Evolutionary conservation across 2,329 filamentous ascomycete species (phyloP), one percentile per base, ranked within the genome.

Genomic region (Botryotinia narcissicola): DNA sequence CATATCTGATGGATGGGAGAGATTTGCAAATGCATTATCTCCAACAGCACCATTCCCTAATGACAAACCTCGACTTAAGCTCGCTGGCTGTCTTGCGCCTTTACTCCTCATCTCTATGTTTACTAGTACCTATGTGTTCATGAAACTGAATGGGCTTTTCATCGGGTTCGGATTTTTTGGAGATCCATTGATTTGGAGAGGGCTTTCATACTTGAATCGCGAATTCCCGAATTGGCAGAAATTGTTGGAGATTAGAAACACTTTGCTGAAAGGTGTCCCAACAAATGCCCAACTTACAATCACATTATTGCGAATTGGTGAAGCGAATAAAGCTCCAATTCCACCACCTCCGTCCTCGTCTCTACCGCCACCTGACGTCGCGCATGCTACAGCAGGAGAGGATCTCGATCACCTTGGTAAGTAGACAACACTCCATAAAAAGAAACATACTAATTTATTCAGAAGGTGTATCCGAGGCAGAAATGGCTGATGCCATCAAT

Each of bases 241-340:
- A 77, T 84, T 93, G 10, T 84, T 95, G 25, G 90, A 94, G 78
- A 83, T 94, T 18, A 87, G 91, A 74, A 94, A 94, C 80, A 93
- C 92, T 0, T 81, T 96, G 1, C 88, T 97, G 69, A 93, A 92
- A 79, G 93, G 93, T 3, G 90, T 96, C 0, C 94, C 94, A 0
- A 97, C 93, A 2, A 96, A 97, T 80, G 93, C 93, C 5, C 94
- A 97, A 79, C 87, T 97, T 29, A 90, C 93, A 0, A 84, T 97
- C 42, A 97, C 93, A 0, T 86, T 97, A 1, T 88, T 97, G 18
- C 91, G 94, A 8, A 90, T 95, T 44, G 93, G 93, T 59, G 94
- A 97, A 82, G 89, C 88, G 18, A 95, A 95, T 82, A 92, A 92
- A 76, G 91, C 92, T 0, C 94, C 94, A 0, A 82, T 97, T 0